These are phyloP conservation scores for Ganoderma multipileum DNA, from an alignment of 1,284 basidiomycete species.

Conservation along the genomic window DNA sequence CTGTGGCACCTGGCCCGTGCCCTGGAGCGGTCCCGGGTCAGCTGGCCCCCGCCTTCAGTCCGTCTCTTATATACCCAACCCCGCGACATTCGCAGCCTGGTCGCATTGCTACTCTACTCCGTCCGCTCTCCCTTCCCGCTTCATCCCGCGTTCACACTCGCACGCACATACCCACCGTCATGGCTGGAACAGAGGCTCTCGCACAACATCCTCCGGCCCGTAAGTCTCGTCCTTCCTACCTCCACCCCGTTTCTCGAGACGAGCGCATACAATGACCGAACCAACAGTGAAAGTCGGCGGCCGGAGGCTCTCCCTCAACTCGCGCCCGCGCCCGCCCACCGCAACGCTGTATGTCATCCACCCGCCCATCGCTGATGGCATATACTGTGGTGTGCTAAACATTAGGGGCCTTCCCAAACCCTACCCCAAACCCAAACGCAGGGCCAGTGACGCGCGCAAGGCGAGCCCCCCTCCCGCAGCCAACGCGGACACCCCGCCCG, in stretches of 20 bases:
- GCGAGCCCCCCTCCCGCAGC: conserved; percentile 26
- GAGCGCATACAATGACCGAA: background rate
- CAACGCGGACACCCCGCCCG: conserved; percentile 41
- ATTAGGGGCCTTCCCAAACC: background rate
- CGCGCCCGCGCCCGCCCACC: conserved; percentile 47
- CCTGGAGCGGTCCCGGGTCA: conserved; percentile 29
- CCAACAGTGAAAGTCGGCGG: conserved; percentile 68
- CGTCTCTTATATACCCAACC: conserved; percentile 21
- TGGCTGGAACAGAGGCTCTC: conserved; percentile 21
- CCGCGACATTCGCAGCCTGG: background rate
- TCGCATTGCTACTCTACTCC: background rate
- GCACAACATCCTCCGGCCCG: conserved; percentile 41
- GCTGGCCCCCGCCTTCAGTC: conserved; percentile 23
- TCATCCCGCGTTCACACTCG: background rate
- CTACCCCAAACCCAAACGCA: background rate
- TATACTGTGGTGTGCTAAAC: background rate
- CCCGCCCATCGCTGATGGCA: background rate
- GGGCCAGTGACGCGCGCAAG: conserved; percentile 38
- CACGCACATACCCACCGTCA: conserved; percentile 19
- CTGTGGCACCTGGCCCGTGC: conserved; percentile 31
- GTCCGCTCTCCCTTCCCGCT: background rate
- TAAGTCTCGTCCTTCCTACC: conserved; percentile 16
- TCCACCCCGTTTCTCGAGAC: background rate
- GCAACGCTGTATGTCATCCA: conserved; percentile 44
- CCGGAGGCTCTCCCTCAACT: conserved; percentile 60